Percentiles rank a stretch among this genome's conserved stretches.
These are phyloP conservation scores for Annona squamosa DNA, from an alignment of 164 flowering plant species.

Conservation along the genomic window DNA sequence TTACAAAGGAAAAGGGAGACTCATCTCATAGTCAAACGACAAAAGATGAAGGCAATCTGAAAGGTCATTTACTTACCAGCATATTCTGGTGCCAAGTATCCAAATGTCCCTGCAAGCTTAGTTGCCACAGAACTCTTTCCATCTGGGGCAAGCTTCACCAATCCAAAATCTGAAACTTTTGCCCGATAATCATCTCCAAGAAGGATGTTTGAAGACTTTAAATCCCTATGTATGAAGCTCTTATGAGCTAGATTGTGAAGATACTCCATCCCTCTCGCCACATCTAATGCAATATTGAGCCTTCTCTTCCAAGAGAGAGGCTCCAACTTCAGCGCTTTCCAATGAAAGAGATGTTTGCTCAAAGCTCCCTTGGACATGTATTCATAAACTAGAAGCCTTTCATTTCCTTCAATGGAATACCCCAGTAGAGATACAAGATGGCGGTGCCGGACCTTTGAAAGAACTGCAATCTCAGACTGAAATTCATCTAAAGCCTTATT, in stretches of 20 bases:
- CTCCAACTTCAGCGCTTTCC: slow-evolving; percentile 47
- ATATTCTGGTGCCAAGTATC: slow-evolving; percentile 85
- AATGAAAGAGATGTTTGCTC: slow-evolving; percentile 69
- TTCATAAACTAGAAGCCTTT: slow-evolving; percentile 71
- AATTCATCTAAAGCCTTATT: slow-evolving; percentile 67
- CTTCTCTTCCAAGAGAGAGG: slow-evolving; percentile 72
- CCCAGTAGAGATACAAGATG: slow-evolving; percentile 74
- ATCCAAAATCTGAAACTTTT: slow-evolving; percentile 75
- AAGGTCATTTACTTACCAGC: slow-evolving; percentile 43
- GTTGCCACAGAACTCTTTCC: slow-evolving; percentile 61
- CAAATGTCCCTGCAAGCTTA: slow-evolving; percentile 80
- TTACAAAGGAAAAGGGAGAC: too few relatives aligned
- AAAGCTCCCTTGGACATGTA: slow-evolving; percentile 74
- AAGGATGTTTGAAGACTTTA: slow-evolving; percentile 74
- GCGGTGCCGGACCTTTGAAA: slow-evolving; percentile 71
- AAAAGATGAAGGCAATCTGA: neutral
- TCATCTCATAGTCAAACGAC: too few relatives aligned
- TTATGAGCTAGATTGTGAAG: slow-evolving; percentile 63
- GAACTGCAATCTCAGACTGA: slow-evolving; percentile 68
- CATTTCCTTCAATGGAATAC: slow-evolving; percentile 57
- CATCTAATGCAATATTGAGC: slow-evolving; percentile 67
- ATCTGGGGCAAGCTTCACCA: slow-evolving; percentile 82
- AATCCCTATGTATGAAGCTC: slow-evolving; percentile 75
- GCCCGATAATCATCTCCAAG: slow-evolving; percentile 67
- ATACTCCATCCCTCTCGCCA: slow-evolving; percentile 81